phyloP scores from a whole-genome alignment of 148 eudicot species.

The Cornus suecica region DNA sequence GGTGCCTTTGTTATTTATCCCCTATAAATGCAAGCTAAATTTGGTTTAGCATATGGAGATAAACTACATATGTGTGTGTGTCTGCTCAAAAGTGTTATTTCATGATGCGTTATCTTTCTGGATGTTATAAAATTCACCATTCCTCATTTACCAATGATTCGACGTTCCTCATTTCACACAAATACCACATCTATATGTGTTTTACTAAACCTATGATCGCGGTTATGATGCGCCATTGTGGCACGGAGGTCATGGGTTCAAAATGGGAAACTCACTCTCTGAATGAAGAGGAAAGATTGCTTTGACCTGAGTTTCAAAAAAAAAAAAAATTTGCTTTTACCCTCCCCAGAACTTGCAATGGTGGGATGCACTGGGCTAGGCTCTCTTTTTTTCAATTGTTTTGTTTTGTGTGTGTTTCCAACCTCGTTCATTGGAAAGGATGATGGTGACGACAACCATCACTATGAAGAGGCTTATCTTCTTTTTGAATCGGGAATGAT shows the following conservation, averaged over 20 bases:
- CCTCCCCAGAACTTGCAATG: too few species aligned
- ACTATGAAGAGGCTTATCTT: background rate
- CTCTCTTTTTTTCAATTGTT: too few species aligned
- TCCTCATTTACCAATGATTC: too few species aligned
- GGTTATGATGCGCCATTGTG: too few species aligned
- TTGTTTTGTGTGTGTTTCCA: too few species aligned
- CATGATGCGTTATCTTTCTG: background rate
- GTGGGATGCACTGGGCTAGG: too few species aligned
- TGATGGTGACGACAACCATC: background rate
- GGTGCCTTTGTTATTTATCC: constrained; percentile 10
- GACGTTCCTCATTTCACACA: background rate
- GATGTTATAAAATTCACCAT: background rate
- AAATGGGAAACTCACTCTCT: too few species aligned
- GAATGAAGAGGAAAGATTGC: too few species aligned
- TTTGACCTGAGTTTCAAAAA: too few species aligned
- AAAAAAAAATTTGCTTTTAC: too few species aligned
- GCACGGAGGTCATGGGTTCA: too few species aligned
- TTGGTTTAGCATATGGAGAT: background rate
- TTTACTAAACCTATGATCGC: background rate
- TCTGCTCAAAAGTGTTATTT: background rate
- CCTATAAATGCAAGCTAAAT: background rate
- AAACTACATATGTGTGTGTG: background rate
- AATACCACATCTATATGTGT: background rate
- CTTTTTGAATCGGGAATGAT: background rate
- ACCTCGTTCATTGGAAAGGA: too few species aligned